Percentiles rank a stretch among this genome's conserved stretches.
Conservation (phyloP, 2,329 filamentous ascomycete species). For the Diplodia mutila region DNA sequence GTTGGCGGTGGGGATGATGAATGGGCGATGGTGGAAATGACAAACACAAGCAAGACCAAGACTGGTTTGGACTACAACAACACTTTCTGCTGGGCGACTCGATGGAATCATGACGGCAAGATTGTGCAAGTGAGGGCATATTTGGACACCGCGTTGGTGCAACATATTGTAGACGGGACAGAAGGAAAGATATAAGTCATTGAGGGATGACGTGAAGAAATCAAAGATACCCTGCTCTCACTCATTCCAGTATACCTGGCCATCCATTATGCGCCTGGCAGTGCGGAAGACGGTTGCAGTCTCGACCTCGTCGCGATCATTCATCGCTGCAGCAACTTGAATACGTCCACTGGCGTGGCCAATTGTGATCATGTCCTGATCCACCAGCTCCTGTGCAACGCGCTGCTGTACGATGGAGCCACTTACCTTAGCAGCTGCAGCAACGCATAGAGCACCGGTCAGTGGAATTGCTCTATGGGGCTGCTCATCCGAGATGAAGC, state of each 20-base stretch:
- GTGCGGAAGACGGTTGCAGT: constrained; percentile 42
- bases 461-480: constrained; percentile 50
- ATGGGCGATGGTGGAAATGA: constrained; percentile 22
- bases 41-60: constrained; percentile 7
- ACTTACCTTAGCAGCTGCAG: constrained; percentile 44
- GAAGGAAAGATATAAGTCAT: constrained; percentile 11
- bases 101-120: constrained; percentile 24
- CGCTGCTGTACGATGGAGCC: constrained; percentile 43
- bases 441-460: constrained; percentile 48
- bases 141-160: too few species aligned
- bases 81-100: constrained; percentile 26
- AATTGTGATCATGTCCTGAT: constrained; percentile 41
- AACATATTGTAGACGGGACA: constrained; percentile 21
- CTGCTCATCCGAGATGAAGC: constrained; percentile 50
- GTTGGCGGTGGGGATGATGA: constrained; percentile 10
- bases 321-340: constrained; percentile 35
- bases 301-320: constrained; percentile 32
- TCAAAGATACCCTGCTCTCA: neutral
- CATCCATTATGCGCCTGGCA: constrained; percentile 43
- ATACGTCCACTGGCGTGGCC: constrained; percentile 45
- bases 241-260: constrained; percentile 32
- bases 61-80: constrained; percentile 27
- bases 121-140: constrained; percentile 26
- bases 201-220: neutral
- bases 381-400: constrained; percentile 34